These are phyloP conservation scores for Neonectria faginata DNA, from an alignment of 2,329 filamentous ascomycete genomes.

Conservation along the genomic window DNA sequence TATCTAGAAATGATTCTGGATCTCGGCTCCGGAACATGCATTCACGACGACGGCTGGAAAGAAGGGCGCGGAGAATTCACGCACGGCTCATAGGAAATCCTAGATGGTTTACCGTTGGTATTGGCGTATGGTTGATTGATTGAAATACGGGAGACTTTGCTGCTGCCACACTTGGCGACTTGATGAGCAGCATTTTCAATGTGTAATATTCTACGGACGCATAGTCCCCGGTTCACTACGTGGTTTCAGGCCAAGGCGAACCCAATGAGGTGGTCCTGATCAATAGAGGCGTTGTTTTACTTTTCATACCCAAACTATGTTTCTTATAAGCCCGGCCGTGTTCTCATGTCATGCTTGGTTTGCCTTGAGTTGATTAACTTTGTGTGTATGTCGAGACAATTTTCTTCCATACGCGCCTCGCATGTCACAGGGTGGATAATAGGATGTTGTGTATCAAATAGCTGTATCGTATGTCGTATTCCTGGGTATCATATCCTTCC, in stretches of 20 bases:
- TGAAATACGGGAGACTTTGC: constrained; percentile 14
- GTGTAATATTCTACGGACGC: constrained; percentile 20
- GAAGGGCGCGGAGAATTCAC: constrained; percentile 11
- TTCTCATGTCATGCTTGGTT: neutral
- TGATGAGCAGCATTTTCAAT: constrained; percentile 19
- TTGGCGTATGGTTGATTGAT: constrained; percentile 32
- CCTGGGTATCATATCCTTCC: constrained; percentile 47
- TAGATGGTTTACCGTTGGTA: constrained; percentile 30
- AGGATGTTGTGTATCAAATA: neutral
- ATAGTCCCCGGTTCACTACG: constrained; percentile 3
- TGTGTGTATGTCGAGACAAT: no score
- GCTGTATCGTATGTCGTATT: constrained; percentile 27
- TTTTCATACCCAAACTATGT: neutral
- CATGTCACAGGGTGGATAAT: neutral
- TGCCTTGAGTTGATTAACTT: neutral
- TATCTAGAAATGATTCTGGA: constrained; percentile 19
- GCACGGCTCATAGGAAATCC: constrained; percentile 26
- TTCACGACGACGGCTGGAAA: constrained; percentile 9
- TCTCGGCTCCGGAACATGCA: neutral
- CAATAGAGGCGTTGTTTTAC: constrained; percentile 18
- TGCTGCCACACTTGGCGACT: constrained; percentile 23
- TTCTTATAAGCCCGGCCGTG: neutral
- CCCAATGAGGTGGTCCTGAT: constrained; percentile 6
- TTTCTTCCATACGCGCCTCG: neutral
- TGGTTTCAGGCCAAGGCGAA: constrained; percentile 20